A percentile compares a stretch with the other conserved stretches of the same genome.
Conservation (phyloP, 306 rosid genomes). For the Citrullus amarus region DNA sequence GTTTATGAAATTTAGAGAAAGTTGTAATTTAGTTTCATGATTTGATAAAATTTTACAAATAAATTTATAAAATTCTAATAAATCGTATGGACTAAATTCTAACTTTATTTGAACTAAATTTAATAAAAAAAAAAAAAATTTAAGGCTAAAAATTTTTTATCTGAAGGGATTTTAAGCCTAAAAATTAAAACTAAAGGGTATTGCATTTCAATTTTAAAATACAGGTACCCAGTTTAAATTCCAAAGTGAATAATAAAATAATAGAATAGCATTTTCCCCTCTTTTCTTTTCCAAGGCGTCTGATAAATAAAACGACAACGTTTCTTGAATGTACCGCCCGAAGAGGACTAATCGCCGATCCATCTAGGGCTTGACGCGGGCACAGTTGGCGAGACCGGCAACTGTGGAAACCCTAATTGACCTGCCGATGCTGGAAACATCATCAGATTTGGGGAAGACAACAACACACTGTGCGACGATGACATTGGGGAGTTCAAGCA, state of each 20-base stretch:
- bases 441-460: conserved; percentile 56
- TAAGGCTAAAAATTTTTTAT: no score
- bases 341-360: conserved; percentile 27
- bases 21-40: no score
- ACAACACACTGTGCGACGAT: conserved; percentile 30
- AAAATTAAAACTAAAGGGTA: neutral
- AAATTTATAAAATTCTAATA: no score
- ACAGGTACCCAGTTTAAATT: neutral
- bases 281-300: neutral
- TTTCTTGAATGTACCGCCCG: neutral
- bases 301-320: neutral
- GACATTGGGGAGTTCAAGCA: conserved; percentile 74
- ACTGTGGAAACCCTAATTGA: conserved; percentile 74
- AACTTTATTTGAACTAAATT: no score
- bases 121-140: no score
- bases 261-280: neutral
- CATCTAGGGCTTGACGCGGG: conserved; percentile 73
- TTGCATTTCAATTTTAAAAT: neutral
- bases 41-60: no score
- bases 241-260: neutral
- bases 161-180: neutral
- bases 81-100: no score
- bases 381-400: conserved; percentile 83
- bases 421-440: conserved; percentile 55
- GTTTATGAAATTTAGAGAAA: no score